These are phyloP conservation scores for Psilocybe mexicana DNA, from an alignment of 1,284 basidiomycete genomes.

Conservation along the genomic window DNA sequence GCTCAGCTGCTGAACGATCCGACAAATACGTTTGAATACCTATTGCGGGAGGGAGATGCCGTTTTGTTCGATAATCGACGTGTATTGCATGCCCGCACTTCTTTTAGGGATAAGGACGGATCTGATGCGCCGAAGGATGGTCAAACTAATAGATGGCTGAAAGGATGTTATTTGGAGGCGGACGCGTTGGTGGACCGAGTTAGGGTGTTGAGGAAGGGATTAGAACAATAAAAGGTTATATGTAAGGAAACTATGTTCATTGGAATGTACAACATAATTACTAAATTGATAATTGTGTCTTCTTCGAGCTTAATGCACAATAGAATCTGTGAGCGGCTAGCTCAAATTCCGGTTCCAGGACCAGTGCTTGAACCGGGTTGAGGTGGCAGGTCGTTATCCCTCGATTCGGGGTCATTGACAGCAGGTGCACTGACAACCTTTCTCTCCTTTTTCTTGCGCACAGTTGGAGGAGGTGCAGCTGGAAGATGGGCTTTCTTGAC, in stretches of 20 bases:
- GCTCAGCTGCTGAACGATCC: conserved; percentile 60
- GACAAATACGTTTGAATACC: conserved; percentile 62
- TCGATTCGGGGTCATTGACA: conserved; percentile 20
- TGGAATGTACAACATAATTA: not conserved
- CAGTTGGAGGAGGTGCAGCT: conserved; percentile 10
- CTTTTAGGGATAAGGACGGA: conserved; percentile 57
- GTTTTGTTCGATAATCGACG: conserved; percentile 93
- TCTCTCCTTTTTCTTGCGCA: conserved; percentile 24
- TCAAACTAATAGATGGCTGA: conserved; percentile 75
- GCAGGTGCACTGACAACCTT: conserved; percentile 26
- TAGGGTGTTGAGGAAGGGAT: conserved; percentile 40
- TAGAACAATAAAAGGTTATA: not conserved
- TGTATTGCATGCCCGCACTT: conserved; percentile 87
- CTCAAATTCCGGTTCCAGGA: not conserved
- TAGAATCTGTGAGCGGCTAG: no score
- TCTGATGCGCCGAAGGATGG: conserved; percentile 35
- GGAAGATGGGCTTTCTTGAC: conserved; percentile 67
- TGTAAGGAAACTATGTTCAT: not conserved
- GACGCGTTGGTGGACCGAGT: conserved; percentile 71
- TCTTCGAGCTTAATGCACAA: no score
- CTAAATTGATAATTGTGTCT: not conserved
- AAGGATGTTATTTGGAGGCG: conserved; percentile 85
- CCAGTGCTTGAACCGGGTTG: conserved; percentile 13
- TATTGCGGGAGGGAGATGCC: conserved; percentile 81
- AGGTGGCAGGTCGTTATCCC: not conserved